These are phyloP conservation scores for Begonia fuchsioides DNA, from an alignment of 306 rosid species.

Conservation along the genomic window DNA sequence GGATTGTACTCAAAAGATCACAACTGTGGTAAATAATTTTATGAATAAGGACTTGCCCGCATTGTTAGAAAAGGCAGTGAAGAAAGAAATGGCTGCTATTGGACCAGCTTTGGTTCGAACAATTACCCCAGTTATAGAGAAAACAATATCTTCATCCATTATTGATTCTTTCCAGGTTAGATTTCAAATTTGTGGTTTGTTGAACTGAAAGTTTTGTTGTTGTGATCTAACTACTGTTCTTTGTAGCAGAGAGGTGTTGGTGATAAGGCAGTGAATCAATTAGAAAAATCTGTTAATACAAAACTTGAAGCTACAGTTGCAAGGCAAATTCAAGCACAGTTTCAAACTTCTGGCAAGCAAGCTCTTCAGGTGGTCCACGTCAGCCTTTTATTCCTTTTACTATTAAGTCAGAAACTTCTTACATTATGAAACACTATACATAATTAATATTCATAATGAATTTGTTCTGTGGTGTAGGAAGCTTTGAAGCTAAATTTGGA, in stretches of 20 bases:
- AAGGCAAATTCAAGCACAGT: constrained; percentile 94
- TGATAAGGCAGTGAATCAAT: constrained; percentile 88
- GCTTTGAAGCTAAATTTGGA: constrained; percentile 72
- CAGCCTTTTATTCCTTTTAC: too few relatives aligned
- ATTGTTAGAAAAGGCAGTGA: constrained; percentile 65
- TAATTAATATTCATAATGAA: neutral
- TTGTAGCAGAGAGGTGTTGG: constrained; percentile 82
- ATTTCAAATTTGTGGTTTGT: constrained; percentile 6
- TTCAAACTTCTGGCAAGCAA: constrained; percentile 93
- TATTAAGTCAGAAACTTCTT: too few relatives aligned
- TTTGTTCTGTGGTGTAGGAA: constrained; percentile 36
- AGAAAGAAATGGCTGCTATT: constrained; percentile 78
- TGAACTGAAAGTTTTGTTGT: constrained; percentile 8
- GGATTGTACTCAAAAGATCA: constrained; percentile 52
- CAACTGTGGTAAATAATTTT: constrained; percentile 41
- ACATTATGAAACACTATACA: too few relatives aligned
- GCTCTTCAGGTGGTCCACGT: constrained; percentile 84
- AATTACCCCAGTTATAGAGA: constrained; percentile 67
- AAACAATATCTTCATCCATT: constrained; percentile 60
- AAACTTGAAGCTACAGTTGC: constrained; percentile 91
- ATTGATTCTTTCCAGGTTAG: constrained; percentile 90
- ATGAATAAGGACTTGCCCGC: constrained; percentile 60
- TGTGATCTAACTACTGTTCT: constrained; percentile 24
- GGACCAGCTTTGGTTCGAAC: constrained; percentile 69
- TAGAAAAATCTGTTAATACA: constrained; percentile 73